Evolutionary conservation across 2,329 filamentous ascomycete genomes (phyloP), one percentile per base, ranked within the genome.

Genomic region (Aspergillus tubingensis): DNA sequence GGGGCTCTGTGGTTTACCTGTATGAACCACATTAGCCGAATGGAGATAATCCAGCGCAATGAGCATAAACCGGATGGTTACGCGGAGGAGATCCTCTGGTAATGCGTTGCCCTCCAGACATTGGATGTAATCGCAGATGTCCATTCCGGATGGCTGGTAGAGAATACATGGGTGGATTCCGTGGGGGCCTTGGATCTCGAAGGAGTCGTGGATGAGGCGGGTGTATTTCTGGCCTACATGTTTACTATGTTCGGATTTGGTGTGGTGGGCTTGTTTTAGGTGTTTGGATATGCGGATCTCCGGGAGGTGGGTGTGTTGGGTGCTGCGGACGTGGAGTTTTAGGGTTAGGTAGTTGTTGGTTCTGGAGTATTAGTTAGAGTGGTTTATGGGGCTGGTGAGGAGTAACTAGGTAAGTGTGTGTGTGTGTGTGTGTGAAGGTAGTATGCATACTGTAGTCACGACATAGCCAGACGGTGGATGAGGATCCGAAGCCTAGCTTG

Each of bases 41-140:
- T 96, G 93, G 27, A 97, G 86, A 73, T 96, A 96, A 79, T 94
- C 85, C 66, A 97, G 91, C 27, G 92, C 92, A 67, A 88, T 87
- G 19, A 96, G 85, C 30, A 96, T 88, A 77, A 96, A 91, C 73
- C 89, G 89, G 74, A 96, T 95, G 30, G 54, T 63, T 39, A 62
- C 64, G 43, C 71, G 69, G 38, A 74, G 57, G 5, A 72, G 57
- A 5, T 55, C 58, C 47, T 68, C 68, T 1, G 61, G 58, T 8
- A 74, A 62, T 27, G 51, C 59, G 47, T 68, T 65, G 13, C 62
- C 65, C 17, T 67, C 65, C 13, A 70, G 63, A 23, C 55, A 55
- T 25, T 66, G 62, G 5, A 68, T 65, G 53, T 68, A 68, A 52
- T 73, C 58, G n/a, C 58, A 36, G 19, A 64, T 63, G 23, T 62